Percentiles rank a stretch among this genome's conserved stretches.
phyloP scores from a whole-genome alignment of 139 green algal genomes.

The Chlorella sp. region DNA sequence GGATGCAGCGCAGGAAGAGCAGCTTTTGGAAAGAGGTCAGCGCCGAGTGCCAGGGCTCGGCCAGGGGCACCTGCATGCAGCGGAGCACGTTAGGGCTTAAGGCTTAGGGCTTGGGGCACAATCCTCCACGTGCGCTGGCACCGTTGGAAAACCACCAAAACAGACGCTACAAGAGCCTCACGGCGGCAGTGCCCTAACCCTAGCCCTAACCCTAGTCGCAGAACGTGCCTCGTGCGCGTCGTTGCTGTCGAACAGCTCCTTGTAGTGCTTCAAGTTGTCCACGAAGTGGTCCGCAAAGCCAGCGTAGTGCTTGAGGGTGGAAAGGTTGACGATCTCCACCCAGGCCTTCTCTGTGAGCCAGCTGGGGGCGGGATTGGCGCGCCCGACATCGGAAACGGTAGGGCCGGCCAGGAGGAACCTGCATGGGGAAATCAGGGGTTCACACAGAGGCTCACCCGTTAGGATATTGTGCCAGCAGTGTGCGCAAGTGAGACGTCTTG shows the following conservation, averaged over 20 bases:
- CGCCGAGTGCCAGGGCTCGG: constrained; percentile 35
- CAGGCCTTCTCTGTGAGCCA: constrained; percentile 80
- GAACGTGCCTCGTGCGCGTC: constrained; percentile 66
- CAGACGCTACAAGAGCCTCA: no score
- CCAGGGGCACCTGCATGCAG: constrained; percentile 35
- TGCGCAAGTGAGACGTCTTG: no score
- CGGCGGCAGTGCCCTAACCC: no score
- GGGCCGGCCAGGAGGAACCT: constrained; percentile 46
- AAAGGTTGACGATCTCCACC: constrained; percentile 68
- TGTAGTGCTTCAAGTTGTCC: constrained; percentile 48
- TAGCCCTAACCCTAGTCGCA: no score
- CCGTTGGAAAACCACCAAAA: no score
- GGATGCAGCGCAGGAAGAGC: constrained; percentile 53
- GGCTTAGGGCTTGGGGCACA: no score
- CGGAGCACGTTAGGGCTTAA: no score
- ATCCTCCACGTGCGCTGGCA: no score
- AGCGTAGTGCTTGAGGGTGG: constrained; percentile 44
- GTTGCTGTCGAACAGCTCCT: constrained; percentile 67
- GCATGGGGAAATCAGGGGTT: no score
- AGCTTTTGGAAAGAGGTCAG: constrained; percentile 67
- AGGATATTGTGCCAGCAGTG: no score
- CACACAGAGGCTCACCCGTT: no score
- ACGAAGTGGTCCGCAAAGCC: constrained; percentile 40
- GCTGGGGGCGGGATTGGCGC: constrained; percentile 54
- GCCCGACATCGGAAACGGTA: constrained; percentile 20